These are phyloP conservation scores for Pachysandra terminalis DNA, from an alignment of 164 flowering plant genomes.

Conservation along the genomic window DNA sequence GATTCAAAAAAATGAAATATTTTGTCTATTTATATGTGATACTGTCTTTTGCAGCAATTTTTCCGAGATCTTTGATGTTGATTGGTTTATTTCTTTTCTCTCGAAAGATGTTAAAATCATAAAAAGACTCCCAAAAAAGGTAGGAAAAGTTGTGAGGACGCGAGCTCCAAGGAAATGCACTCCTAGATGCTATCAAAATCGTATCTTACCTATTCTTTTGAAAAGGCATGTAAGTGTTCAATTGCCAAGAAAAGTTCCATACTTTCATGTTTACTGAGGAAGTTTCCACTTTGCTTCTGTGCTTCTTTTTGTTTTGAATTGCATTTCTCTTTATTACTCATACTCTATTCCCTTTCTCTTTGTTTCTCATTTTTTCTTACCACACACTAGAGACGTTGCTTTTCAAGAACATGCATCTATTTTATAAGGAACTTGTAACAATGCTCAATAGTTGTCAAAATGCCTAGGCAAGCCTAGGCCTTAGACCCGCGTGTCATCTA, in stretches of 20 bases:
- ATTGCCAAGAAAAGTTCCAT: slow-evolving; percentile 14
- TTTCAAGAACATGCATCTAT: too few species aligned
- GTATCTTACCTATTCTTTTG: slow-evolving; percentile 68
- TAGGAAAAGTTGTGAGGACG: slow-evolving; percentile 55
- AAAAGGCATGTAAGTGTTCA: slow-evolving; percentile 74
- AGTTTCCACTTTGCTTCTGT: neutral
- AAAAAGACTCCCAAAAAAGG: slow-evolving; percentile 57
- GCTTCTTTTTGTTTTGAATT: neutral
- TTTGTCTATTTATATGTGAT: slow-evolving; percentile 5
- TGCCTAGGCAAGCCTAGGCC: too few species aligned
- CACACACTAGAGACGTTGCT: too few species aligned
- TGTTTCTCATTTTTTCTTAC: too few species aligned
- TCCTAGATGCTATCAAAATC: slow-evolving; percentile 64
- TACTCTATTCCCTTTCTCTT: neutral
- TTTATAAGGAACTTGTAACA: too few species aligned
- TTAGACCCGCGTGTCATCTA: too few species aligned
- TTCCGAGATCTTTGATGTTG: slow-evolving; percentile 75
- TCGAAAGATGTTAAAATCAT: slow-evolving; percentile 71
- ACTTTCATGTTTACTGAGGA: neutral
- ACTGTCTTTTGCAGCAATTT: slow-evolving; percentile 61
- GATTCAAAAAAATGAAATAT: neutral
- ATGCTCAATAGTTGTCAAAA: too few species aligned
- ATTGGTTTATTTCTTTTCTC: slow-evolving; percentile 69
- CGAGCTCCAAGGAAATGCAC: slow-evolving; percentile 92
- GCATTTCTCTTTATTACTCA: too few species aligned